A percentile compares a stretch with the other conserved stretches of the same genome.
Evolutionary conservation across 805 yeast species (phyloP).

Genomic region (Tetrapisispora arboricola): DNA sequence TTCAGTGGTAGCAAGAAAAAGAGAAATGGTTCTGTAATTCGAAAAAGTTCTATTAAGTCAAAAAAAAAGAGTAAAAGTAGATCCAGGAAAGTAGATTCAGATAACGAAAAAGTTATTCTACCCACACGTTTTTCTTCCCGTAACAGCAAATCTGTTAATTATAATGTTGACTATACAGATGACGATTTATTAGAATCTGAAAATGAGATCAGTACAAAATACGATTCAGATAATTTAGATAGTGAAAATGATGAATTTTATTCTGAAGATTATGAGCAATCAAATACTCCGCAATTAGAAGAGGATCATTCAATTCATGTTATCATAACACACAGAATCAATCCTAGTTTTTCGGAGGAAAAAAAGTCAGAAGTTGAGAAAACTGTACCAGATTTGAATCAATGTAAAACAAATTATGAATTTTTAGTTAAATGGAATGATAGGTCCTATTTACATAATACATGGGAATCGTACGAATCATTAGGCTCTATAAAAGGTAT

Average conservation of each 20-base stretch:
- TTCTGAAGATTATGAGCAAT: conserved; percentile 12
- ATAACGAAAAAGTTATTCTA: conserved; percentile 20
- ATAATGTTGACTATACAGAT: conserved; percentile 56
- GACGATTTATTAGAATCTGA: conserved; percentile 31
- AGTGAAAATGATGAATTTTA: conserved; percentile 14
- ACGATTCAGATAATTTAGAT: conserved; percentile 22
- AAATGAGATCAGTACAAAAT: conserved; percentile 15
- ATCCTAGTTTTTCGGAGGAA: conserved; percentile 12
- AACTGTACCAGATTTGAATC: conserved; percentile 34
- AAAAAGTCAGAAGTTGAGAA: conserved; percentile 13
- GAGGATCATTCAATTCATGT: conserved; percentile 24
- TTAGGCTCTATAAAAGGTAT: conserved; percentile 53
- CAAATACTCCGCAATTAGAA: conserved; percentile 29
- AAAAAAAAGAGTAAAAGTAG: conserved; percentile 9
- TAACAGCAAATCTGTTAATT: conserved; percentile 54
- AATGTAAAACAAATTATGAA: conserved; percentile 51
- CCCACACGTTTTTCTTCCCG: conserved; percentile 75
- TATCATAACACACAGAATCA: conserved; percentile 22
- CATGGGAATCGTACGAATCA: conserved; percentile 71
- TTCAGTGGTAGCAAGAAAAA: conserved; percentile 11
- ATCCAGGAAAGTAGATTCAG: conserved; percentile 4
- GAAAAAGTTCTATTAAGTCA: conserved; percentile 6
- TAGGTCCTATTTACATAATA: conserved; percentile 83
- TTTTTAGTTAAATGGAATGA: conserved; percentile 77
- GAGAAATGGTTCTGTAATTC: not conserved